Evolutionary conservation across 2,329 filamentous ascomycete species (phyloP), one percentile per base, ranked within the genome.

Genomic region (Pseudogymnoascus sp.): DNA sequence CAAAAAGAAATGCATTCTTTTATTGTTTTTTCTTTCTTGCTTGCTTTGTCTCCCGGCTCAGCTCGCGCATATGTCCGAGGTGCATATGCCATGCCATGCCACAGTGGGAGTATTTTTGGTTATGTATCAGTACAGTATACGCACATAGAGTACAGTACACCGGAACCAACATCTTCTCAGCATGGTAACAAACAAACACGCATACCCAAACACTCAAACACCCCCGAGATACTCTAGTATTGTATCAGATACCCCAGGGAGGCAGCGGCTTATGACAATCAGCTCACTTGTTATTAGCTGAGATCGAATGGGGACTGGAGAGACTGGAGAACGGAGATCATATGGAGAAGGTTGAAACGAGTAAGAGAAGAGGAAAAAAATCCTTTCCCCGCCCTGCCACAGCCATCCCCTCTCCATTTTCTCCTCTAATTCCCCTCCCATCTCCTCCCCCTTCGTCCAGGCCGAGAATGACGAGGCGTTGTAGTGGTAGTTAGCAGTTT

Each of bases 401-500:
- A 54, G 14, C 45, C 12, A 11, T 16, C 47, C 23, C 23, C 4
- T 14, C 11, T 11, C 18, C 18, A 26, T 14, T 42, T 42, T n/a
- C 16, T 42, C 39, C 47, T 26, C 45, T n/a, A 51, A 26, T 29
- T 10, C 21, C 26, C 14, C 23, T 29, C 10, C 23, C 14, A 51
- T 51, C 23, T 51, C 45, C 47, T 14, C 37, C 36, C 37, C 37
- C 12, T 51, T 51, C 45, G 45, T 26, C 45, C 21, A 31, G 47
- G 47, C 45, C 45, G 45, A 54, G 47, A 54, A 54, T 54, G 47
- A 54, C 47, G 47, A 54, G 47, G 47, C 14, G 47, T 31, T 16
- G 21, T 29, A n/a, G 23, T 10, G 10, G 45, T 51, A 26, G 23
- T n/a, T n/a, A 10, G 47, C 23, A 18, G 8, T 34, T 8, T 34